Evolutionary conservation across 768 basidiomycete genomes (phyloP).

Genomic region (Scleroderma citrinum): DNA sequence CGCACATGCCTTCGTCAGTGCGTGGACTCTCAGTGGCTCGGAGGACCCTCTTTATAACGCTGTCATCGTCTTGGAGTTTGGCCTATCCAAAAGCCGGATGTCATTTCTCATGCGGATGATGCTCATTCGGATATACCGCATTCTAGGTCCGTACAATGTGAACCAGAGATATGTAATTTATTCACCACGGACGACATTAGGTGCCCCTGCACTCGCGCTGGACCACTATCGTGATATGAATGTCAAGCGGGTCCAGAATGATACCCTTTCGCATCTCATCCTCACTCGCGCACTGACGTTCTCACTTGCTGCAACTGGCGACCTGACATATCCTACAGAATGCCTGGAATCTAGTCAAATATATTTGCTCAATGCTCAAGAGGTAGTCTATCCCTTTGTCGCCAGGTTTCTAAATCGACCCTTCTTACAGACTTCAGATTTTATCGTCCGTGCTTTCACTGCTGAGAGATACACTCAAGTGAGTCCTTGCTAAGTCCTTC

Average conservation of each 20-base stretch:
- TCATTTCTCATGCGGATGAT: slow-evolving; percentile 74
- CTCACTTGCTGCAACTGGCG: slow-evolving; percentile 69
- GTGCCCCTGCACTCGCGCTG: slow-evolving; percentile 64
- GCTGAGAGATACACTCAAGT: slow-evolving; percentile 83
- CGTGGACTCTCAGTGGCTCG: slow-evolving; percentile 54
- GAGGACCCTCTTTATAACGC: slow-evolving; percentile 61
- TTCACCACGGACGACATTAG: slow-evolving; percentile 32
- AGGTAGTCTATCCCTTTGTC: slow-evolving; percentile 39
- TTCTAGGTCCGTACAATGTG: slow-evolving; percentile 51
- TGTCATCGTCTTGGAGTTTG: slow-evolving; percentile 63
- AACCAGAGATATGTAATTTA: neutral
- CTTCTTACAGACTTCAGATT: slow-evolving; percentile 61
- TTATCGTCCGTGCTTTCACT: slow-evolving; percentile 71
- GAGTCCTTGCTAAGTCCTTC: slow-evolving; percentile 1
- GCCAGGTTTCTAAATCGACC: slow-evolving; percentile 5
- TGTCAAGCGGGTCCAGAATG: slow-evolving; percentile 81
- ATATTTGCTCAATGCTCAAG: slow-evolving; percentile 72
- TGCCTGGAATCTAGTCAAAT: slow-evolving; percentile 78
- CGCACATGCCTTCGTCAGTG: slow-evolving; percentile 57
- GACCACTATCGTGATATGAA: slow-evolving; percentile 77
- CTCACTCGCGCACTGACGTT: slow-evolving; percentile 75
- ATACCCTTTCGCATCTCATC: slow-evolving; percentile 82
- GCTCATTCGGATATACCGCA: slow-evolving; percentile 74
- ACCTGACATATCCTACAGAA: slow-evolving; percentile 69
- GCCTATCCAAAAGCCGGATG: slow-evolving; percentile 63